Percentiles rank a stretch among this genome's conserved stretches.
These are phyloP conservation scores for Fusarium protoensiforme DNA, from an alignment of 2,329 filamentous ascomycete genomes.

Conservation along the genomic window DNA sequence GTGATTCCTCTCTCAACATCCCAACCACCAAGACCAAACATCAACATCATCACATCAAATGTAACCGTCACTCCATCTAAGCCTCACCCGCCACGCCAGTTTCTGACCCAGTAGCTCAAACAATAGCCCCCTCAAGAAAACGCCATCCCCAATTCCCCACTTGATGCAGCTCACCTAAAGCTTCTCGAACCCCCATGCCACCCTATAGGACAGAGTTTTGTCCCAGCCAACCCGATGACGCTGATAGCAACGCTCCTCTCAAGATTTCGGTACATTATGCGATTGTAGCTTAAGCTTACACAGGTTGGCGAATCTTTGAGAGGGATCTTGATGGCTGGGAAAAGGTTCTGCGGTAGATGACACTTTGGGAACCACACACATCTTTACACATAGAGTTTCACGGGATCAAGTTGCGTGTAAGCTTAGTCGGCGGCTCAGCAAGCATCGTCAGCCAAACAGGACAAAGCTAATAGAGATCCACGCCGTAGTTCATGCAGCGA, in stretches of 20 bases:
- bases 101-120: neutral
- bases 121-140: neutral
- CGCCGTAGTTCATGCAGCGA: conserved; percentile 12
- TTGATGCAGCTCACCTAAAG: neutral
- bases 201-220: neutral
- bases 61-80: neutral
- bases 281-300: neutral
- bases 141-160: neutral
- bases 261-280: neutral
- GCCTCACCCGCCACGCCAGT: neutral
- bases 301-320: neutral
- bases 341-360: neutral
- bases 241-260: neutral
- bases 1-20: neutral
- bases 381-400: neutral
- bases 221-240: neutral
- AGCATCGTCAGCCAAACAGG: neutral
- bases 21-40: neutral
- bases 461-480: neutral
- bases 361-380: neutral
- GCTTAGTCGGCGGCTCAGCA: neutral
- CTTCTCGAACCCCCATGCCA: neutral
- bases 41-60: neutral
- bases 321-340: neutral
- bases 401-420: neutral